Percentiles rank a stretch among this genome's conserved stretches.
These are phyloP conservation scores for Pythium dissimile DNA, from an alignment of 352 stramenopile genomes.

Conservation along the genomic window DNA sequence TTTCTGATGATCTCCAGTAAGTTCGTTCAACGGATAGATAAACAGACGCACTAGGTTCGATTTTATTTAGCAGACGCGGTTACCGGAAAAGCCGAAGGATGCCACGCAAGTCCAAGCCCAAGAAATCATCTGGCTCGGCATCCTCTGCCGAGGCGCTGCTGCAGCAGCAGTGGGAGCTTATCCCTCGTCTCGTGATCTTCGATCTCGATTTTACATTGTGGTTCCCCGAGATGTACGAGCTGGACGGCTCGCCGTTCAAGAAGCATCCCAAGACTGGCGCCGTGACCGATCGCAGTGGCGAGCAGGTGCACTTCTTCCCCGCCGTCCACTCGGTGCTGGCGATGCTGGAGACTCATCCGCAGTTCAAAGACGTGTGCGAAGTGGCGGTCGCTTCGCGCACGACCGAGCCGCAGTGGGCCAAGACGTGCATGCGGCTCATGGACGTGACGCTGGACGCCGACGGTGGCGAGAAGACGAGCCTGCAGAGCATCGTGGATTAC, in stretches of 20 bases:
- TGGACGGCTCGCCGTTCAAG: conserved; percentile 74
- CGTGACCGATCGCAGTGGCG: conserved; percentile 63
- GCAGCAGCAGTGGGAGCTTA: conserved; percentile 37
- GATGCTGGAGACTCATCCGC: conserved; percentile 57
- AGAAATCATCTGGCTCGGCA: not conserved
- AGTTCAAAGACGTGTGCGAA: conserved; percentile 56
- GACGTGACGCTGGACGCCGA: conserved; percentile 31
- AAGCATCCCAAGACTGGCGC: conserved; percentile 53
- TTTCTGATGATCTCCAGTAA: not conserved
- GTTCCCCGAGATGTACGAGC: conserved; percentile 85
- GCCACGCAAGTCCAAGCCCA: conserved; percentile 19
- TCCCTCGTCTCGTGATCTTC: conserved; percentile 70
- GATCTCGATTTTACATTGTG: conserved; percentile 79
- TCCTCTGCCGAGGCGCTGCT: not conserved
- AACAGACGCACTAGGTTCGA: no score
- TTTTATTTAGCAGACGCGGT: no score
- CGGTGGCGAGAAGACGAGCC: conserved; percentile 29
- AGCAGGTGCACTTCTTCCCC: conserved; percentile 79
- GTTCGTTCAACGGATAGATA: conserved; percentile 3
- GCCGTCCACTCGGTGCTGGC: conserved; percentile 66
- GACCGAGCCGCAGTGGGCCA: conserved; percentile 70
- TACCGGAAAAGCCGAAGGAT: conserved; percentile 8
- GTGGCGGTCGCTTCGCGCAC: conserved; percentile 75
- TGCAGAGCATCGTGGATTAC: conserved; percentile 68
- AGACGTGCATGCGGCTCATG: conserved; percentile 75